Evolutionary conservation across 345 rosid species (phyloP).

Genomic region (Gossypium thurberi): DNA sequence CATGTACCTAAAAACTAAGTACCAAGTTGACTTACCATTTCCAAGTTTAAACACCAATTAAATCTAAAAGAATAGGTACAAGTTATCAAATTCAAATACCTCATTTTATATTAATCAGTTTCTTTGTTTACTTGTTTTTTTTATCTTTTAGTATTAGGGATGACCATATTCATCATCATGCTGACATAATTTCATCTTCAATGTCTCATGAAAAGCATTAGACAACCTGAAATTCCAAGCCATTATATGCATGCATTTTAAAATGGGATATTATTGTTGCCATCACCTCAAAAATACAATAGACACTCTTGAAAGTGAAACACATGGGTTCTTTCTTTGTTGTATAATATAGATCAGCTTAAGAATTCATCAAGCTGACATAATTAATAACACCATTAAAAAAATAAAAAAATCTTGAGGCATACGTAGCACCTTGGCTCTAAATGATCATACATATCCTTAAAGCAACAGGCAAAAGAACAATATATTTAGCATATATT

Average conservation of each 20-base stretch:
- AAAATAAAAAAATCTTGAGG: too few species aligned
- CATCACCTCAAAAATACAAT: not conserved
- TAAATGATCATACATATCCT: not conserved
- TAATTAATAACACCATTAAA: not conserved
- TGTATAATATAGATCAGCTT: not conserved
- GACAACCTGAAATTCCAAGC: not conserved
- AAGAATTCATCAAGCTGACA: conserved; percentile 1
- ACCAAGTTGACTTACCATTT: too few species aligned
- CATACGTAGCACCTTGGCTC: too few species aligned
- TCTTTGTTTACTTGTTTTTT: not conserved
- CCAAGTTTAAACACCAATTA: too few species aligned
- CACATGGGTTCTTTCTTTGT: too few species aligned
- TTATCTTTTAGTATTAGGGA: not conserved
- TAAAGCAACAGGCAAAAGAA: not conserved
- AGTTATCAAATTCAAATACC: too few species aligned
- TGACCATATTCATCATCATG: conserved; percentile 10
- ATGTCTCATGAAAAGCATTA: too few species aligned
- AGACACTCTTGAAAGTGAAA: not conserved
- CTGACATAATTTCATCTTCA: not conserved
- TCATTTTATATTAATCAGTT: not conserved
- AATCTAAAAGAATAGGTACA: too few species aligned
- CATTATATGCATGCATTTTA: not conserved
- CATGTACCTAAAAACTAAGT: too few species aligned
- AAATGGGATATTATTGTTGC: not conserved
- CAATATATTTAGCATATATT: too few species aligned